Conservation (phyloP, 768 basidiomycete genomes). For the Dictyophora rubrovolvata region DNA sequence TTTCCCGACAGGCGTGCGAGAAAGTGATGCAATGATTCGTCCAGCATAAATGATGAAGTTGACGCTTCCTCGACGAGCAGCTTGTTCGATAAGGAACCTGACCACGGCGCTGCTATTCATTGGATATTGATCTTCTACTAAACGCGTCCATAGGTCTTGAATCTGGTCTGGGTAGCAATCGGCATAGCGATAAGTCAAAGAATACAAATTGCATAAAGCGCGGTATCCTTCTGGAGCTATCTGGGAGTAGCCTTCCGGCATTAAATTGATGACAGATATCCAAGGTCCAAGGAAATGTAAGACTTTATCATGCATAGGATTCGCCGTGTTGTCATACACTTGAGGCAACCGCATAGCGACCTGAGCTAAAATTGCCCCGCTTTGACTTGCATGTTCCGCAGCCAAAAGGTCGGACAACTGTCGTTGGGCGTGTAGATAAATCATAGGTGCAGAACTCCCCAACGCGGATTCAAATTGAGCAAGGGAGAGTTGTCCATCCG, state of each 20-base stretch:
- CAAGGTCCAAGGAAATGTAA: constrained; percentile 78
- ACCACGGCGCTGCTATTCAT: constrained; percentile 71
- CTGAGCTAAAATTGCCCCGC: constrained; percentile 44
- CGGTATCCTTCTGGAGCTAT: constrained; percentile 50
- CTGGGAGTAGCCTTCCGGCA: constrained; percentile 45
- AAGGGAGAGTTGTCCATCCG: constrained; percentile 56
- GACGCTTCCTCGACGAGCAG: constrained; percentile 70
- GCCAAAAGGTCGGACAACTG: constrained; percentile 71
- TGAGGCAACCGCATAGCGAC: constrained; percentile 6
- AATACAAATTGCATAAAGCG: constrained; percentile 70
- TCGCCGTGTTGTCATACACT: constrained; percentile 7
- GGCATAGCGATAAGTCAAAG: constrained; percentile 69
- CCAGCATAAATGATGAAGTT: constrained; percentile 72
- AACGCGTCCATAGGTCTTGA: constrained; percentile 63
- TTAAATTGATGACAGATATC: constrained; percentile 67
- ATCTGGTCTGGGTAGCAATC: constrained; percentile 73
- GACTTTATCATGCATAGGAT: constrained; percentile 39
- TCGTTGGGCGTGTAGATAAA: constrained; percentile 74
- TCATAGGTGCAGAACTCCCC: constrained; percentile 59
- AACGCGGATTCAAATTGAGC: constrained; percentile 66
- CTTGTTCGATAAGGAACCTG: constrained; percentile 80
- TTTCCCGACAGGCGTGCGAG: constrained; percentile 61
- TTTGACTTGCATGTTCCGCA: constrained; percentile 59
- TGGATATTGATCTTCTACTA: constrained; percentile 62
- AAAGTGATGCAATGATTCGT: constrained; percentile 75